phyloP scores from a whole-genome alignment of 2,329 filamentous ascomycete genomes.

The Ophiostoma australiae region DNA sequence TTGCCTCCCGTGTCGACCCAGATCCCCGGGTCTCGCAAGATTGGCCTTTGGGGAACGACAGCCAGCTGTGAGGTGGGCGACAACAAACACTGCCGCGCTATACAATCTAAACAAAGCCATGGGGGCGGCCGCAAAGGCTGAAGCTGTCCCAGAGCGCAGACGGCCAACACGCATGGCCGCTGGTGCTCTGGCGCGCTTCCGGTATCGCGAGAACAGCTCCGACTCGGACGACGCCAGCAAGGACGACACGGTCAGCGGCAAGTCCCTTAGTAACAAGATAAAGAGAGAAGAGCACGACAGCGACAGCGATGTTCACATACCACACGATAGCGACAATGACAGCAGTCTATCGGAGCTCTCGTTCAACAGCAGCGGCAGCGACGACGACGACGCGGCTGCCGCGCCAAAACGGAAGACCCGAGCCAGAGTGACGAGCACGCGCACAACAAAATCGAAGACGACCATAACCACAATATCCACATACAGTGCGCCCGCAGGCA shows the following conservation, averaged over 20 bases:
- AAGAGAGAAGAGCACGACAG: constrained; percentile 13
- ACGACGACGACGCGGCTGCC: constrained; percentile 35
- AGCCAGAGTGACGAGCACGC: background rate
- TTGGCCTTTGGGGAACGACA: background rate
- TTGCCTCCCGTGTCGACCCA: background rate
- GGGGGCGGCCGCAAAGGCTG: background rate
- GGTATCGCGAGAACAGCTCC: constrained; percentile 25
- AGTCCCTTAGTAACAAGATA: background rate
- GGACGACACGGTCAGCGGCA: background rate
- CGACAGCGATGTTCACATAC: constrained; percentile 14
- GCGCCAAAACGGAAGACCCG: constrained; percentile 14
- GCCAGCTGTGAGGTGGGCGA: background rate
- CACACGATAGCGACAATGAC: constrained; percentile 16
- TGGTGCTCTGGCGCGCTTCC: constrained; percentile 26
- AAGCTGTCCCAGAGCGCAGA: constrained; percentile 13
- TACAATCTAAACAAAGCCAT: constrained; percentile 1
- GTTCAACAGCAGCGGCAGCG: constrained; percentile 24
- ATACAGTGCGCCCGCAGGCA: constrained; percentile 27
- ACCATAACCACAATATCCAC: constrained; percentile 8
- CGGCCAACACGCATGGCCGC: constrained; percentile 24
- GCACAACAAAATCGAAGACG: constrained; percentile 7
- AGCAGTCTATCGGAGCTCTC: constrained; percentile 27
- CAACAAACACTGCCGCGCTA: background rate
- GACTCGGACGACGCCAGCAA: constrained; percentile 17
- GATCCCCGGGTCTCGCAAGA: background rate